Evolutionary conservation across 129 eudicot genomes (phyloP), one percentile per base, ranked within the genome.

Genomic region (Apium graveolens): DNA sequence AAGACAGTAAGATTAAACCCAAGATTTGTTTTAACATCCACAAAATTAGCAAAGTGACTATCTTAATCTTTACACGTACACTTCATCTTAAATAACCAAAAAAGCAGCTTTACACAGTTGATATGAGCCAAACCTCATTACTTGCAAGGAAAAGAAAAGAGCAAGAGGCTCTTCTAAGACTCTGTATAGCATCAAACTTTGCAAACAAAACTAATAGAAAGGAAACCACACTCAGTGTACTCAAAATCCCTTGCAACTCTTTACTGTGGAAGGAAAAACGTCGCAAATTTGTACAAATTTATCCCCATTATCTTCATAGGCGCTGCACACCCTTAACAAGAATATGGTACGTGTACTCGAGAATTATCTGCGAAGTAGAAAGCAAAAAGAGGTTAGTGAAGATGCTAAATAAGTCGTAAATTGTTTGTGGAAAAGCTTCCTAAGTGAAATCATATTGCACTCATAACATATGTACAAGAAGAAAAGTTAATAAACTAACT

Each of bases 261-360:
- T 42, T 11, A 14, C 16, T 1, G 53, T 21, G 38, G 77, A 17
- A 73, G 55, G 31, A 44, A 73, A 14, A 43, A 44, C 16, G 39
- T 26, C 10, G 77, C 24, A 44, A 13, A 73, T 73, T 60, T 73
- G 60, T 73, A 73, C 76, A 73, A n/a, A 12, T 43, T 44, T 9
- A 73, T 1, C 24, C 57, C 38, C 5, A 26, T 66, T 44, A 41
- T 73, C 76, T 73, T 73, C 41, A 6, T 44, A 29, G 48, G 55
- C 31, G 14, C 34, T 60, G 66, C 66, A 57, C 32, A 38, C 39
- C 5, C 2, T 44, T 37, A 16, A 7, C 60, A 7, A 73, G 1
- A 4, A 11, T 26, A 41, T 44, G 38, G 34, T 38, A 38, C 41
- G 6, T 44, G 21, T 73, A 38, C 24, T 44, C 37, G 0, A 44